These are phyloP conservation scores for Phycomyces nitens DNA, from an alignment of 192 early-diverging fungal genomes.

Conservation along the genomic window DNA sequence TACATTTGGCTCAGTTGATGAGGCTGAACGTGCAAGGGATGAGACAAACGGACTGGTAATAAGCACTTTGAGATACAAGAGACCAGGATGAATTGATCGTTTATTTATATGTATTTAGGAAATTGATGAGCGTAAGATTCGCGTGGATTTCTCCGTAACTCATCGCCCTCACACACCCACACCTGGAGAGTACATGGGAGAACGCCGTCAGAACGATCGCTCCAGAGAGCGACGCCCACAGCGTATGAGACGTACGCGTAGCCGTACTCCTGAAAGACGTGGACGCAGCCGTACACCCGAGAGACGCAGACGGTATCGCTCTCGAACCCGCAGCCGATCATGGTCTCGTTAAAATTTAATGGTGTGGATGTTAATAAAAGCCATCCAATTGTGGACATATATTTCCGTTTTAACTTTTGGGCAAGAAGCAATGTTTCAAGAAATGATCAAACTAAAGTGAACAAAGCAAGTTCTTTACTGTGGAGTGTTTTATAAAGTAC, in stretches of 20 bases:
- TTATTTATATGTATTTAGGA: no score
- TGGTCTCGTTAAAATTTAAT: conserved; percentile 29
- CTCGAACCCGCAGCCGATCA: conserved; percentile 31
- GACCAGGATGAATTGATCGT: not conserved
- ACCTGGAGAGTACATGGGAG: conserved; percentile 74
- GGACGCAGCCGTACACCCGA: conserved; percentile 23
- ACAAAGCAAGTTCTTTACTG: no score
- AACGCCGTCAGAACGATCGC: conserved; percentile 33
- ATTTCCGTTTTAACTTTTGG: no score
- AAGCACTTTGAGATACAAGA: not conserved
- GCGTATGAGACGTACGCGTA: conserved; percentile 10
- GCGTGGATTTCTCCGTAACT: conserved; percentile 61
- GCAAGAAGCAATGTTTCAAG: no score
- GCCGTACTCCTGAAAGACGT: conserved; percentile 29
- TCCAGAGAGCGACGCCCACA: conserved; percentile 15
- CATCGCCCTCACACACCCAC: conserved; percentile 61
- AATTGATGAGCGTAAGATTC: conserved; percentile 55
- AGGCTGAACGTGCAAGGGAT: conserved; percentile 52
- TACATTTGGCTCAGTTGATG: conserved; percentile 45
- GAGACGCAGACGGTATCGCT: conserved; percentile 28
- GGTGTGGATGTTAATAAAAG: no score
- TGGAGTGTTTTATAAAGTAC: no score
- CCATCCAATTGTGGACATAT: no score
- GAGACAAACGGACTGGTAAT: conserved; percentile 55
- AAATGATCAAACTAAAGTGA: no score